These are phyloP conservation scores for Haematococcus lacustris DNA, from an alignment of 139 green algal genomes.

Conservation along the genomic window DNA sequence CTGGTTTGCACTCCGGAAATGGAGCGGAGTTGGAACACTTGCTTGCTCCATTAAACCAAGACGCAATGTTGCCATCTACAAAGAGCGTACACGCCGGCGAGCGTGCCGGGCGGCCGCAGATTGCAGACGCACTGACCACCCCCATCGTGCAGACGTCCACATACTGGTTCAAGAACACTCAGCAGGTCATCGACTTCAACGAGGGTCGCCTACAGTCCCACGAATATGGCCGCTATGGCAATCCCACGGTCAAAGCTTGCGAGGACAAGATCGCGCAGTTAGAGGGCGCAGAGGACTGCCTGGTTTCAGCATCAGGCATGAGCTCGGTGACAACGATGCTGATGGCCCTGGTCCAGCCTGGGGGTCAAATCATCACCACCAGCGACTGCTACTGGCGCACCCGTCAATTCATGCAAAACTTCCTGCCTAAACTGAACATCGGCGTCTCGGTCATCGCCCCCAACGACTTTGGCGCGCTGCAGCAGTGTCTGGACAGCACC, in stretches of 20 bases:
- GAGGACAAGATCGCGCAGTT: slow-evolving; percentile 95
- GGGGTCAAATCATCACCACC: slow-evolving; percentile 97
- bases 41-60: too few species aligned
- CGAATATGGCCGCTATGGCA: slow-evolving; percentile 95
- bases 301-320: slow-evolving; percentile 92
- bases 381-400: slow-evolving; percentile 99
- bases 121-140: slow-evolving; percentile 91
- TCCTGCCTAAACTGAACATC: slow-evolving; percentile 90
- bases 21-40: too few species aligned
- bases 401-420: slow-evolving; percentile 92
- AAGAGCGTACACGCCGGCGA: slow-evolving; percentile 67
- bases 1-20: too few species aligned
- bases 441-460: slow-evolving; percentile 91
- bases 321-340: slow-evolving; percentile 97
- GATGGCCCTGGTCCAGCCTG: slow-evolving; percentile 89
- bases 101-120: slow-evolving; percentile 63
- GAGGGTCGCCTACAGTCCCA: slow-evolving; percentile 85
- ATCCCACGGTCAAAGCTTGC: slow-evolving; percentile 81
- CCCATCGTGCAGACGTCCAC: slow-evolving; percentile 95
- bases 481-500: slow-evolving; percentile 57
- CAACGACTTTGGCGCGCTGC: slow-evolving; percentile 75
- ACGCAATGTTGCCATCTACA: too few species aligned
- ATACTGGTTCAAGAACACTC: slow-evolving; percentile 84
- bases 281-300: slow-evolving; percentile 92
- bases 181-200: slow-evolving; percentile 95